Evolutionary conservation across 2,329 filamentous ascomycete species (phyloP), one percentile per base, ranked within the genome.

Genomic region (Cladosporium colombiae): DNA sequence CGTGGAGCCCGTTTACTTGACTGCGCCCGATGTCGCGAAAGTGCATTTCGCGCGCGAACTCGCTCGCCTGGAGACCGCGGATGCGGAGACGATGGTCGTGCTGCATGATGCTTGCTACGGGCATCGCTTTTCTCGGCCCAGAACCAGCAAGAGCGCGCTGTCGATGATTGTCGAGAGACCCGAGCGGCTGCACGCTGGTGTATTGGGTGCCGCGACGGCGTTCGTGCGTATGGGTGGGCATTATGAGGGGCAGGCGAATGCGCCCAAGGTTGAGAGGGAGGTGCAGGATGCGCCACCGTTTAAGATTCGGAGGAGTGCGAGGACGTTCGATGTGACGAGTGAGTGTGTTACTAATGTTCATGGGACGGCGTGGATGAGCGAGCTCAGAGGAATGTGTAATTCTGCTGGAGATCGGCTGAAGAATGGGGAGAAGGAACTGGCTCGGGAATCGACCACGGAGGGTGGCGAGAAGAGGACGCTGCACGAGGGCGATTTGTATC

Each of bases 101-200:
- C 81, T 99, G 1, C 93, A 98, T 73, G 95, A 99, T 80, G 89
- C 91, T 62, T 97, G 94, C 78, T 99, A 98, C 76, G 93, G 94
- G 27, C 95, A 99, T 79, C 89, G 93, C 25, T 99, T 89, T 78
- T 92, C 93, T 13, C 86, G 95, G 53, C 92, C 92, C 4, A 89
- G 91, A 71, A 90, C 92, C 0, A 89, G 88, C 25, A 90, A 90
- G 72, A 84, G 82, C 53, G 85, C 86, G 18, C 83, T 98, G 1
- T 87, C 83, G 72, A 91, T 89, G 65, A 97, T 99, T 70, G 93
- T 99, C 58, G 95, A 99, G 79, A 86, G 95, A 13, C 95, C 95
- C 0, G 95, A 99, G 80, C 85, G 95, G 66, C 88, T 99, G 69
- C 91, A 91, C 71, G 95, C 95, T 5, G 88, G 88, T 67, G 86